Evolutionary conservation across 306 rosid genomes (phyloP).

Genomic region (Ormosia emarginata): DNA sequence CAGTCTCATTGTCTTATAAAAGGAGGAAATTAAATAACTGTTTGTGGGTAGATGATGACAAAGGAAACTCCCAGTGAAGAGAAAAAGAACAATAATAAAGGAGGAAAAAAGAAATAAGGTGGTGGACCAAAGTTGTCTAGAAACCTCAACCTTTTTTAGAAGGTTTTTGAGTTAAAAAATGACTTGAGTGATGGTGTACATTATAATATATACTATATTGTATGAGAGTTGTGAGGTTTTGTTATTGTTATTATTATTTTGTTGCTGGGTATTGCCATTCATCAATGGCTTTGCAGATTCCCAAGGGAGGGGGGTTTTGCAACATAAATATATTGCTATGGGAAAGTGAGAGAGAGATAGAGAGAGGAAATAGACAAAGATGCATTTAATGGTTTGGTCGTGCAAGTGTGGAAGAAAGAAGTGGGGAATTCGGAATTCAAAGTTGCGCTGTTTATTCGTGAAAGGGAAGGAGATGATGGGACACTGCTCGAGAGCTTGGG

Average conservation of each 20-base stretch:
- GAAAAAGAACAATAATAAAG: background rate
- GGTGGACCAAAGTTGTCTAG: slow-evolving; percentile 55
- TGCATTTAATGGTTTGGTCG: slow-evolving; percentile 43
- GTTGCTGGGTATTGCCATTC: slow-evolving; percentile 61
- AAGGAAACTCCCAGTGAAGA: slow-evolving; percentile 57
- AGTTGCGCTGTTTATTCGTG: slow-evolving; percentile 46
- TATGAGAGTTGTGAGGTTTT: slow-evolving; percentile 55
- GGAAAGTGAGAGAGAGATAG: background rate
- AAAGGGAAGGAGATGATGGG: slow-evolving; percentile 53
- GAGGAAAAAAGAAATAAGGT: slow-evolving; percentile 3
- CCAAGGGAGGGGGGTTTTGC: slow-evolving; percentile 61
- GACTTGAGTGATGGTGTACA: slow-evolving; percentile 58
- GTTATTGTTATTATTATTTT: slow-evolving; percentile 31
- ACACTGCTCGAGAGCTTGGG: slow-evolving; percentile 29
- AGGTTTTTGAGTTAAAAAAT: slow-evolving; percentile 56
- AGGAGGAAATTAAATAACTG: slow-evolving; percentile 73
- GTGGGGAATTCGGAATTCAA: slow-evolving; percentile 53
- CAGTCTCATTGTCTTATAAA: slow-evolving; percentile 50
- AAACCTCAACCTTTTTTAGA: slow-evolving; percentile 61
- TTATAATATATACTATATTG: slow-evolving; percentile 35
- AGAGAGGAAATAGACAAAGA: slow-evolving; percentile 1
- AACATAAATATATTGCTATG: slow-evolving; percentile 31
- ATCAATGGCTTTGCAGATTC: slow-evolving; percentile 83
- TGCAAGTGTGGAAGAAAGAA: slow-evolving; percentile 48
- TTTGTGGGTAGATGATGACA: slow-evolving; percentile 79